A percentile compares a stretch with the other conserved stretches of the same genome.
Evolutionary conservation across 2,329 filamentous ascomycete genomes (phyloP).

Genomic region (Thermoascus crustaceus): DNA sequence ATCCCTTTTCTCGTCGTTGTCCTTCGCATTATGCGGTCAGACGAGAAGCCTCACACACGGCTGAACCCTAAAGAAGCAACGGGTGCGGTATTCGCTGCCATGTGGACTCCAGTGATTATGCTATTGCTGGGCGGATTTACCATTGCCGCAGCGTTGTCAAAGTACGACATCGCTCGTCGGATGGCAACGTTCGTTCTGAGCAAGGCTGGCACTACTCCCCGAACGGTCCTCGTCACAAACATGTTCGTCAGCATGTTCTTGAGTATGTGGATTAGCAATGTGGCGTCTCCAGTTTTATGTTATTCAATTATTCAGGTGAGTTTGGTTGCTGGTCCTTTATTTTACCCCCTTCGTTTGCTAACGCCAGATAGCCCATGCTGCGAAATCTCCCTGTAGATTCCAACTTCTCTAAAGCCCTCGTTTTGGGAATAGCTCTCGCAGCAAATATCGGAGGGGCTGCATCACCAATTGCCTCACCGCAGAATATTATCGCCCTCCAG

Average conservation of each 20-base stretch:
- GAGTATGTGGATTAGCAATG: conserved; percentile 99
- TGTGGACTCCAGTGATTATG: conserved; percentile 99
- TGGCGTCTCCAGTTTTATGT: conserved; percentile 91
- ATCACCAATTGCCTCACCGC: conserved; percentile 91
- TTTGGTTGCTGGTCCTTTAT: conserved; percentile 1
- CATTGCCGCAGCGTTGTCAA: conserved; percentile 86
- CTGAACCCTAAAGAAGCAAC: conserved; percentile 75
- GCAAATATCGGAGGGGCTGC: conserved; percentile 96
- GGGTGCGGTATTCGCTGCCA: conserved; percentile 77
- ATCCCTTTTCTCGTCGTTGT: conserved; percentile 91
- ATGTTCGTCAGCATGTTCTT: conserved; percentile 98
- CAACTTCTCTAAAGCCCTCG: conserved; percentile 87
- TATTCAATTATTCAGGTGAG: conserved; percentile 90
- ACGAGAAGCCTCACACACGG: conserved; percentile 60
- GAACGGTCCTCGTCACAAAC: conserved; percentile 86
- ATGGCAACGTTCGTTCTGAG: conserved; percentile 93
- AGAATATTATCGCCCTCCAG: conserved; percentile 92
- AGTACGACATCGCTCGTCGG: conserved; percentile 95
- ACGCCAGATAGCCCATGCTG: conserved; percentile 63
- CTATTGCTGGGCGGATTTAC: conserved; percentile 92
- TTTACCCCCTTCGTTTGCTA: conserved; percentile 4
- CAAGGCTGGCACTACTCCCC: conserved; percentile 86
- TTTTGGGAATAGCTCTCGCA: conserved; percentile 88
- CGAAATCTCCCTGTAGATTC: conserved; percentile 86
- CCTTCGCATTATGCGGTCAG: conserved; percentile 72